Evolutionary conservation across 768 basidiomycete species (phyloP).

Genomic region (Pleurotus salmoneostramineus): DNA sequence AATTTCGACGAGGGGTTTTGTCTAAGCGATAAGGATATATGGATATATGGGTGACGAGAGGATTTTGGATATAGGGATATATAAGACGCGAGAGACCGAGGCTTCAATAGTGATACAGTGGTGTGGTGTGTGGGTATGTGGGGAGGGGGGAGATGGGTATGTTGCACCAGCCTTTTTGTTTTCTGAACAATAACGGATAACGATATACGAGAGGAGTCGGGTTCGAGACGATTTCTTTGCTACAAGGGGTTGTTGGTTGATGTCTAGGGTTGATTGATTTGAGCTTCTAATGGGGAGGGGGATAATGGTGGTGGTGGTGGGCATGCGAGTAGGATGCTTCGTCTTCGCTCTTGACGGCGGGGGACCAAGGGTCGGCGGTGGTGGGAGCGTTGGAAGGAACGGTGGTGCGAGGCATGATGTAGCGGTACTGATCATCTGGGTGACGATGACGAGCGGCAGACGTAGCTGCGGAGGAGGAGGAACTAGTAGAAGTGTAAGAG

Average conservation of each 20-base stretch:
- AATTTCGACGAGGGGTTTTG: background rate
- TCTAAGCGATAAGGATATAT: background rate
- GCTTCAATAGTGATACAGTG: background rate
- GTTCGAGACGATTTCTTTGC: too few relatives aligned
- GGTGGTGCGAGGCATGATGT: constrained; percentile 22
- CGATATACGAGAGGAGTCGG: too few relatives aligned
- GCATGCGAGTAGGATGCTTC: constrained; percentile 11
- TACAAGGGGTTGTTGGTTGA: background rate
- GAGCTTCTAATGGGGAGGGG: background rate
- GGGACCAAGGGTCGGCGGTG: background rate
- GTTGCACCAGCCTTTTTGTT: too few relatives aligned
- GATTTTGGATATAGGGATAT: background rate
- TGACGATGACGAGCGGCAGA: constrained; percentile 24
- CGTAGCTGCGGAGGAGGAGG: background rate
- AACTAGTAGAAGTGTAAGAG: background rate
- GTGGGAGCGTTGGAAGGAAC: constrained; percentile 9
- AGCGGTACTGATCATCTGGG: constrained; percentile 29
- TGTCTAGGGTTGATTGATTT: background rate
- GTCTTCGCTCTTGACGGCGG: constrained; percentile 26
- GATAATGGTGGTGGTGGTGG: background rate
- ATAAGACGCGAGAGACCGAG: background rate
- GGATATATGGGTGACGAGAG: background rate
- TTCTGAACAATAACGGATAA: too few relatives aligned
- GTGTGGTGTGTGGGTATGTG: background rate
- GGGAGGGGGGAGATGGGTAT: too few relatives aligned